Base-by-base conservation (phyloP, 371 early-diverging fungal genomes). In the Umbelopsis sp. region DNA sequence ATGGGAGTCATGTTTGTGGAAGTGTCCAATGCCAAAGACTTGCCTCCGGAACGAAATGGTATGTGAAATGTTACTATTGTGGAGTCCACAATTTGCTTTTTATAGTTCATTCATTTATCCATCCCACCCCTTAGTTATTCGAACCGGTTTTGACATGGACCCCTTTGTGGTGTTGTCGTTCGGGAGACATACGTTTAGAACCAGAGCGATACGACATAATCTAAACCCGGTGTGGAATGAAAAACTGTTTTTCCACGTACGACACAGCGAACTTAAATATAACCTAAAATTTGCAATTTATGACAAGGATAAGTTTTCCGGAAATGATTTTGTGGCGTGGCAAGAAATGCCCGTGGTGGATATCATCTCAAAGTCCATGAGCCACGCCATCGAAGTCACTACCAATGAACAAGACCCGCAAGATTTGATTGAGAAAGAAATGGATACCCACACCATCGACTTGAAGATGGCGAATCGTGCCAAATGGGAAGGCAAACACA, bases 111-210 rank as follows among this genome's bases (percentile, higher is more conserved):
- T 22, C 22, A 22, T 22, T 0, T 0, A 22, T 22, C 22, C 22
- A 22, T 22, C 22, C 20, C 35, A 29, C 29, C 1, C 22, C 29
- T 29, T 72, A 80, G 77, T 82, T 63, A 87, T 86, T 10, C 76
- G 89, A 16, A 87, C 87, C 4, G 81, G 87, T 0, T 92, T 91
- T 73, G 91, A 94, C 69, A 93, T 92, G 87, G 94, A 96, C 73
- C 93, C 96, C 0, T 96, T 94, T 82, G 93, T 92, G 2, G 86
- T 93, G 50, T 81, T 88, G n/a, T 85, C 87, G 4, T 90, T 89
- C 69, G 89, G 90, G 12, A 82, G 86, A 16, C 84, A 86, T 35
- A 92, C 91, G 0, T 93, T 91, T 74, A 78, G 88, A 50, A 92
- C 92, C 18, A 77, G 86, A 20, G 80, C 87, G 7, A 85, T 91